These are phyloP conservation scores for Ogataea dorogensis DNA, from an alignment of 805 yeast species.

Conservation along the genomic window DNA sequence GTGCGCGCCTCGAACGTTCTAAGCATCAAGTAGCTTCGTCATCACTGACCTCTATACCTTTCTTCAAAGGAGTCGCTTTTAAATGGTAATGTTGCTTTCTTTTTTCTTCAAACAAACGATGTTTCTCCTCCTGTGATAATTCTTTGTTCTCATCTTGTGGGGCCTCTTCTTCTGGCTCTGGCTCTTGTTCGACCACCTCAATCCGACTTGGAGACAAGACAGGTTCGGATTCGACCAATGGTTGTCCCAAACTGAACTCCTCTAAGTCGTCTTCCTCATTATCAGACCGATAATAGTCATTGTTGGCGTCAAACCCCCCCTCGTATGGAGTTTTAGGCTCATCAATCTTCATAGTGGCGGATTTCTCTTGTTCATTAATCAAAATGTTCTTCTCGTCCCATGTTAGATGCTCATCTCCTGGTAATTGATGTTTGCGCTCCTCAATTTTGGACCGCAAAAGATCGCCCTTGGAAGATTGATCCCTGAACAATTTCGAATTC, in stretches of 20 bases:
- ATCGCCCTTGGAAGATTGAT: slow-evolving; percentile 40
- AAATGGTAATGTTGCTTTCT: slow-evolving; percentile 77
- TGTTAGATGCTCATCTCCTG: slow-evolving; percentile 48
- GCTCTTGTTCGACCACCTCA: slow-evolving; percentile 19
- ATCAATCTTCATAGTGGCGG: slow-evolving; percentile 78
- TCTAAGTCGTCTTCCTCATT: slow-evolving; percentile 50
- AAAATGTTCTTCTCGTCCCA: slow-evolving; percentile 86
- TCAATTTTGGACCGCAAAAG: slow-evolving; percentile 45
- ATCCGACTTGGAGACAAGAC: slow-evolving; percentile 15
- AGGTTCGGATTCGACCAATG: slow-evolving; percentile 24
- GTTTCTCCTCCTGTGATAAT: slow-evolving; percentile 57
- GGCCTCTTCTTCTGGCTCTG: slow-evolving; percentile 4
- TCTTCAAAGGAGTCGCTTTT: slow-evolving; percentile 49
- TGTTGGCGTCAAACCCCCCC: slow-evolving; percentile 80
- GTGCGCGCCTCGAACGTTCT: slow-evolving; percentile 7
- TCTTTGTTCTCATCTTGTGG: slow-evolving; percentile 40
- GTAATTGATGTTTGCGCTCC: slow-evolving; percentile 30
- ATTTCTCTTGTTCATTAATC: slow-evolving; percentile 69
- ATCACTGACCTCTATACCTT: slow-evolving; percentile 36
- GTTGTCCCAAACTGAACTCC: slow-evolving; percentile 35
- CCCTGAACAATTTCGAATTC: slow-evolving; percentile 52
- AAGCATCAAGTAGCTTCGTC: slow-evolving; percentile 28
- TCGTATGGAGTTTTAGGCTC: slow-evolving; percentile 96
- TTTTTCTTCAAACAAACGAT: slow-evolving; percentile 68
- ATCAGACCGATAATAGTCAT: slow-evolving; percentile 74